Evolutionary conservation across 805 yeast species (phyloP).

Genomic region (Ogataea haglerorum): DNA sequence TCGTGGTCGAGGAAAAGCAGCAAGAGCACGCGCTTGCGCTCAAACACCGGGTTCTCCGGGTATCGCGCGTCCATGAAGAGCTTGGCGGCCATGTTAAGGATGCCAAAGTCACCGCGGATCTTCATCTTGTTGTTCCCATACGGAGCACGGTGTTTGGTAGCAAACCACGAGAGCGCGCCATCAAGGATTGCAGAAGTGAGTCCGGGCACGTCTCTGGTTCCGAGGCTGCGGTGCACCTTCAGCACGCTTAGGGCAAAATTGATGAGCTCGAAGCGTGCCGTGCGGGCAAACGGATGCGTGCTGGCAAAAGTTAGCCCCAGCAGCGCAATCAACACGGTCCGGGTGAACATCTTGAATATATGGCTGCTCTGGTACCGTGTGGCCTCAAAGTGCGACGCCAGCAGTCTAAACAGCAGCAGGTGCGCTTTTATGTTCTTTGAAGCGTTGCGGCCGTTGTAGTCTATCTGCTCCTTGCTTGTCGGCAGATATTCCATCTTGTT

Average conservation of each 20-base stretch:
- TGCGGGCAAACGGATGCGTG: constrained; percentile 77
- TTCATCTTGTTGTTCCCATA: constrained; percentile 78
- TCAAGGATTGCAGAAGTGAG: constrained; percentile 54
- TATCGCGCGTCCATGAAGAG: constrained; percentile 26
- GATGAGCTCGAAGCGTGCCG: constrained; percentile 70
- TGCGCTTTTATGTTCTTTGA: constrained; percentile 61
- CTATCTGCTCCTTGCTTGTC: constrained; percentile 59
- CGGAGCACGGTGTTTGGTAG: constrained; percentile 60
- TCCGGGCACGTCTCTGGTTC: constrained; percentile 40
- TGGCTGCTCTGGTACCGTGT: constrained; percentile 69
- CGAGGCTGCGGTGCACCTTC: constrained; percentile 48
- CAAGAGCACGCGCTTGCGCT: constrained; percentile 51
- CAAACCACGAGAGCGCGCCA: constrained; percentile 80
- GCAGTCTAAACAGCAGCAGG: constrained; percentile 58
- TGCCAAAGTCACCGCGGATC: constrained; percentile 62
- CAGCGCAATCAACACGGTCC: constrained; percentile 56
- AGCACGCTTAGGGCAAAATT: constrained; percentile 65
- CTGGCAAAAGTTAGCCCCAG: constrained; percentile 55
- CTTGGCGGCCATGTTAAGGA: constrained; percentile 52
- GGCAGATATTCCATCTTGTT: constrained; percentile 87
- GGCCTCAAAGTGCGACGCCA: constrained; percentile 78
- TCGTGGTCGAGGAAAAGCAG: constrained; percentile 73
- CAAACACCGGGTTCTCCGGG: constrained; percentile 29
- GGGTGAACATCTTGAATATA: constrained; percentile 63
- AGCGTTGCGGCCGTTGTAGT: constrained; percentile 48